Evolutionary conservation across 495 filamentous ascomycete genomes (phyloP), one percentile per base, ranked within the genome.

Genomic region (Thermothielavioides terrestris): DNA sequence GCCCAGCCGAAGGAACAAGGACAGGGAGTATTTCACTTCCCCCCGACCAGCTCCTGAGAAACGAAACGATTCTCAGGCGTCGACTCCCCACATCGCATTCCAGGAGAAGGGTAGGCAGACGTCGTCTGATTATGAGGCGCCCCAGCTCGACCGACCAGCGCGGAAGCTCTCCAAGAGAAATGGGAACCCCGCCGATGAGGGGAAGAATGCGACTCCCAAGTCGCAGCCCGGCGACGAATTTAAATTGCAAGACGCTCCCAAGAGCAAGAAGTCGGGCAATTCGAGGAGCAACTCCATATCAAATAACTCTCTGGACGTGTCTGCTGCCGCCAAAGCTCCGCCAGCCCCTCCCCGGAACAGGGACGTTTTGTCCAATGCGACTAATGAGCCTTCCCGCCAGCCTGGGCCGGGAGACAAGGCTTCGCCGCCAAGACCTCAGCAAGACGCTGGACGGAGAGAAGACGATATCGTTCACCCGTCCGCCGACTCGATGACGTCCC

Each of bases 1-100:
- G 28, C 27, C 63, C 4, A 64, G 56, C 25, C 72, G 66, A 58
- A 72, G 67, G 54, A 63, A 48, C 52, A 72, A 68, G 56, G 73
- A 72, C 34, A 73, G 63, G 45, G 79, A 84, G 42, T 81, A 83
- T 46, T 80, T 80, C 60, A 58, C 47, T 43, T 49, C 65, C 23
- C 34, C 66, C 9, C 68, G 63, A 54, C 51, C 62, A 4, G 25
- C 58, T 23, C 44, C 58, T 6, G 64, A 70, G 47, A 70, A 60
- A 46, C 67, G 60, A 25, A 45, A 57, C 11, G 71, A 69, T 23
- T 71, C 72, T 5, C 69, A 72, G 38, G 64, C 72, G 3, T 71
- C 78, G 9, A 88, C 86, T 7, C 87, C 89, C 28, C 89, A 97
- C 66, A 94, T 95, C 60, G 86, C 88, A 31, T 94, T 86, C 63